phyloP scores from a whole-genome alignment of 2,329 filamentous ascomycete species.

The Xylaria sp. region DNA sequence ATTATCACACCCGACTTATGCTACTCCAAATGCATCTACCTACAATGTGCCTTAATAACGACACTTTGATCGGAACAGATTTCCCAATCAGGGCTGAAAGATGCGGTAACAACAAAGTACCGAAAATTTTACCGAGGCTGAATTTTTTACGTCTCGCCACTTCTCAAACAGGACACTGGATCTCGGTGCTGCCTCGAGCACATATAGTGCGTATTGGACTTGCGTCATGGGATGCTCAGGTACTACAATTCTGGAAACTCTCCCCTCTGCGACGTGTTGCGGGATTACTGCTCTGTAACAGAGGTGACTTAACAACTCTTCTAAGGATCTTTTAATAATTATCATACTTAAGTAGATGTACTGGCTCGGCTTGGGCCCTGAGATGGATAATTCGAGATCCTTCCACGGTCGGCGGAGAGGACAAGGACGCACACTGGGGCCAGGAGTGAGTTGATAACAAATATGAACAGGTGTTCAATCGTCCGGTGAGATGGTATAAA shows the following conservation, averaged over 20 bases:
- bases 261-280: not conserved
- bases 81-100: not conserved
- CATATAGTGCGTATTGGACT: not conserved
- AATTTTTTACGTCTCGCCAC: not conserved
- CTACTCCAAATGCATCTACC: not conserved
- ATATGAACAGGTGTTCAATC: not conserved
- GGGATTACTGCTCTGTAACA: not conserved
- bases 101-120: not conserved
- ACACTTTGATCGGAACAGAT: not conserved
- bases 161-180: not conserved
- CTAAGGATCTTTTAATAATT: not conserved
- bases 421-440: not conserved
- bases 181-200: not conserved
- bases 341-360: not conserved
- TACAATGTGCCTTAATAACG: not conserved
- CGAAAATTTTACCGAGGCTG: not conserved
- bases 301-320: not conserved
- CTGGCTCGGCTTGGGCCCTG: not conserved
- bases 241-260: not conserved
- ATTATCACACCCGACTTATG: not conserved
- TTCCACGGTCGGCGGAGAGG: not conserved
- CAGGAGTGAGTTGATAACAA: not conserved
- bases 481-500: not conserved
- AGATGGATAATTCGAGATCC: not conserved
- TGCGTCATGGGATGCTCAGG: not conserved